Evolutionary conservation across 345 rosid species (phyloP).

Genomic region (Conringia planisiliqua): DNA sequence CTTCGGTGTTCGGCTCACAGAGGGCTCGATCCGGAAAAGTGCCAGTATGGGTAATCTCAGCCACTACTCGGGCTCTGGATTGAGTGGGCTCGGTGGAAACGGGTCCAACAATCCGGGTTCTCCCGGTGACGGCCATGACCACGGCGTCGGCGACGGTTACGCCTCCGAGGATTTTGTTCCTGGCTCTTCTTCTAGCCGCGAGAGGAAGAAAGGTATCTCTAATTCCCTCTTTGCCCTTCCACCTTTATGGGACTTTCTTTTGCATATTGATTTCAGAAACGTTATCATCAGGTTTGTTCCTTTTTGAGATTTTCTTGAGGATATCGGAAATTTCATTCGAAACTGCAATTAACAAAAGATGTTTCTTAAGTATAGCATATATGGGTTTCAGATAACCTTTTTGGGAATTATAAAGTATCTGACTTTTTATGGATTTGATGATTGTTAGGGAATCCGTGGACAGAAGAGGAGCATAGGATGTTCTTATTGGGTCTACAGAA

Average conservation of each 20-base stretch:
- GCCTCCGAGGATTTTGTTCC: slow-evolving; percentile 92
- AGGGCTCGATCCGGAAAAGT: slow-evolving; percentile 80
- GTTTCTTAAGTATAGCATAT: not conserved
- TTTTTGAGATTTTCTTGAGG: not conserved
- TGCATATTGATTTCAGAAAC: not conserved
- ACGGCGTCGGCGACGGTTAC: slow-evolving; percentile 59
- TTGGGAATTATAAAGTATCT: not conserved
- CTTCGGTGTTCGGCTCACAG: slow-evolving; percentile 86
- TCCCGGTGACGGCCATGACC: slow-evolving; percentile 57
- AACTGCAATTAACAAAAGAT: not conserved
- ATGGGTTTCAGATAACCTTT: not conserved
- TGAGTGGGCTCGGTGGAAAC: slow-evolving; percentile 26
- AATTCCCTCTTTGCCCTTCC: not conserved
- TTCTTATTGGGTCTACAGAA: slow-evolving; percentile 79
- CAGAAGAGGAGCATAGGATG: slow-evolving; percentile 91
- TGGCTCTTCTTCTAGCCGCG: slow-evolving; percentile 38
- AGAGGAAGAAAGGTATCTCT: slow-evolving; percentile 20
- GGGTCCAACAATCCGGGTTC: slow-evolving; percentile 48
- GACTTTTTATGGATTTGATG: not conserved
- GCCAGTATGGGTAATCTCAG: slow-evolving; percentile 87
- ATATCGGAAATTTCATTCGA: not conserved
- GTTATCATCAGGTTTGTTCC: not conserved
- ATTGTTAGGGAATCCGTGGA: slow-evolving; percentile 74
- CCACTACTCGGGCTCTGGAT: slow-evolving; percentile 50
- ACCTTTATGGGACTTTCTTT: not conserved